A percentile compares a stretch with the other conserved stretches of the same genome.
These are phyloP conservation scores for Pseudotsuga menziesii DNA, from an alignment of 75 land plant genomes.

Conservation along the genomic window DNA sequence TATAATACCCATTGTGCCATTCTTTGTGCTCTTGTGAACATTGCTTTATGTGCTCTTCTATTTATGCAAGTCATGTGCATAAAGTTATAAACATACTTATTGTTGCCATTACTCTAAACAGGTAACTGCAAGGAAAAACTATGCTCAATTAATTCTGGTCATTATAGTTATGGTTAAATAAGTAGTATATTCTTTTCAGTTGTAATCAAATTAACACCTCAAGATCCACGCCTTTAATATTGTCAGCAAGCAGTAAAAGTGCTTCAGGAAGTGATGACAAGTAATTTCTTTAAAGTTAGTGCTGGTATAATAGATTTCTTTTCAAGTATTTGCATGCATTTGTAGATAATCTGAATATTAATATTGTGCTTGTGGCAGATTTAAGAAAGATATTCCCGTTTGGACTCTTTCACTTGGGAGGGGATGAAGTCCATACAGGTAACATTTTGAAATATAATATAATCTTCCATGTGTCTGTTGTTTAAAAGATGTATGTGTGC, in stretches of 20 bases:
- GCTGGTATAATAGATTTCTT: background rate
- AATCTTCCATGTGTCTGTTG: background rate
- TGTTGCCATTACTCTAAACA: no score
- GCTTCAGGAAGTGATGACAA: background rate
- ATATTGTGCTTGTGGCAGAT: slow-evolving; percentile 48
- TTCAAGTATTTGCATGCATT: background rate
- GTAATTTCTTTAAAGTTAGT: background rate
- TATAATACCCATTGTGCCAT: no score
- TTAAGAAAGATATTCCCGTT: slow-evolving; percentile 82
- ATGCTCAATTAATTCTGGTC: background rate
- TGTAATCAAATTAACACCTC: background rate
- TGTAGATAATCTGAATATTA: background rate
- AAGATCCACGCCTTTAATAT: background rate
- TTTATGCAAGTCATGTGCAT: background rate
- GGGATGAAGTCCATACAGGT: slow-evolving; percentile 96
- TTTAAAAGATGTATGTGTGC: background rate
- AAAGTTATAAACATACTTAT: background rate
- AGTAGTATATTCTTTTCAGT: background rate
- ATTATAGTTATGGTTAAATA: background rate
- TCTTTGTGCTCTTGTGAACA: no score
- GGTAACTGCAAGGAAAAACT: no score
- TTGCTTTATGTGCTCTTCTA: background rate
- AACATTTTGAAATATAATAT: background rate
- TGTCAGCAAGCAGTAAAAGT: background rate
- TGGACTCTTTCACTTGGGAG: slow-evolving; percentile 88